These are phyloP conservation scores for Nephelium lappaceum DNA, from an alignment of 345 rosid species.

Conservation along the genomic window DNA sequence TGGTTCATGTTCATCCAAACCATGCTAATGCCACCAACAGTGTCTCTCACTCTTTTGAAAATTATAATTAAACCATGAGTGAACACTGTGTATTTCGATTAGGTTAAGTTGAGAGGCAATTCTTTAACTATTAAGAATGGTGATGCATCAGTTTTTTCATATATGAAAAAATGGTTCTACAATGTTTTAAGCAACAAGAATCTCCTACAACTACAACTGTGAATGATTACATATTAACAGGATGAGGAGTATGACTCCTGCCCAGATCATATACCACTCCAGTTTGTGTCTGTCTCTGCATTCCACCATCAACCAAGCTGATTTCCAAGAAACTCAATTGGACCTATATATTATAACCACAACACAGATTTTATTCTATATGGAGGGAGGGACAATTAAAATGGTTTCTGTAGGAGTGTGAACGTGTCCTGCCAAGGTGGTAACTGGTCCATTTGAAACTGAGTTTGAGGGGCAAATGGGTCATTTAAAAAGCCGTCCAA, in stretches of 20 bases:
- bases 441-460: conserved; percentile 46
- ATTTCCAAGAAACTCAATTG: background rate
- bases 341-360: no score
- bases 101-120: background rate
- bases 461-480: conserved; percentile 45
- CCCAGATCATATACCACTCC: background rate
- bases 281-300: background rate
- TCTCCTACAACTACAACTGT: conserved; percentile 13
- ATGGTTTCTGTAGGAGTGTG: conserved; percentile 30
- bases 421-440: conserved; percentile 42
- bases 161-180: conserved; percentile 11
- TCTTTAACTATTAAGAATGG: background rate
- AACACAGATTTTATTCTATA: no score
- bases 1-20: background rate
- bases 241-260: no score
- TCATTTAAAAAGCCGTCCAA: conserved; percentile 50
- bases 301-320: background rate
- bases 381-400: background rate
- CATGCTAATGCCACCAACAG: no score
- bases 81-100: no score
- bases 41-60: no score
- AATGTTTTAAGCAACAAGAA: conserved; percentile 18
- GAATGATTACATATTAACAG: conserved; percentile 19
- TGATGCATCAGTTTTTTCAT: background rate
- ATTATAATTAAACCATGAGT: no score